Evolutionary conservation across 208 protist species (phyloP).

Genomic region (Trypanosoma congolense): DNA sequence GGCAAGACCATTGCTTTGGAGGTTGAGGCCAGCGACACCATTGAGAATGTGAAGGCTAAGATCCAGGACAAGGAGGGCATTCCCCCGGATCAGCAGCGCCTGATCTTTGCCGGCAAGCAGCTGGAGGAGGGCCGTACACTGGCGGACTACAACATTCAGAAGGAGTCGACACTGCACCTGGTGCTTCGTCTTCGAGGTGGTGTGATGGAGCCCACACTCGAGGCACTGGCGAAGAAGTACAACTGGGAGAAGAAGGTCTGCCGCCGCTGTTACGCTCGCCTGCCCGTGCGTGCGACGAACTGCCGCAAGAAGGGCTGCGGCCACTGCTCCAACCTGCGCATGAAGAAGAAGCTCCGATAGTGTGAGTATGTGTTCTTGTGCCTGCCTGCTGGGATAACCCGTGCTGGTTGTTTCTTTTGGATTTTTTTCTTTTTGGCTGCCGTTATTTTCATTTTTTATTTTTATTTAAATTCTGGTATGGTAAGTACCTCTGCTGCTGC

Average conservation of each 20-base stretch:
- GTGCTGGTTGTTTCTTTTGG: neutral
- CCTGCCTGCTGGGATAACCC: conserved; percentile 5
- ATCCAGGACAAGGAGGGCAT: conserved; percentile 99
- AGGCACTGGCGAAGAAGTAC: conserved; percentile 95
- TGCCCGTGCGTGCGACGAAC: conserved; percentile 96
- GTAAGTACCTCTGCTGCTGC: too few relatives aligned
- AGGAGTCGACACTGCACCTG: conserved; percentile 99
- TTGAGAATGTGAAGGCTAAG: conserved; percentile 95
- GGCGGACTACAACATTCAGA: conserved; percentile 99
- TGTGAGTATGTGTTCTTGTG: conserved; percentile 1
- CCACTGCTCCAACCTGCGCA: conserved; percentile 97
- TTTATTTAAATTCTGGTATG: too few relatives aligned
- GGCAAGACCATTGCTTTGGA: conserved; percentile 98
- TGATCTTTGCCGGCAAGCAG: conserved; percentile 94
- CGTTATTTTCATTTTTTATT: too few relatives aligned
- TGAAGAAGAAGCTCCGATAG: conserved; percentile 99
- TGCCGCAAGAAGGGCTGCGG: conserved; percentile 99
- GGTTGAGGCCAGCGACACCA: conserved; percentile 94
- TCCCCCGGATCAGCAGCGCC: conserved; percentile 91
- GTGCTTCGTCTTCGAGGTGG: conserved; percentile 93
- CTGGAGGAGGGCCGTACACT: conserved; percentile 98
- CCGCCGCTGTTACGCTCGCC: conserved; percentile 98
- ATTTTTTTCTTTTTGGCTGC: neutral
- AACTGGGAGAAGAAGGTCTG: conserved; percentile 99
- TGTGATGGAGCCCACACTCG: conserved; percentile 97